A percentile compares a stretch with the other conserved stretches of the same genome.
These are phyloP conservation scores for Leccinum variabile DNA, from an alignment of 1,284 basidiomycete species.

Conservation along the genomic window DNA sequence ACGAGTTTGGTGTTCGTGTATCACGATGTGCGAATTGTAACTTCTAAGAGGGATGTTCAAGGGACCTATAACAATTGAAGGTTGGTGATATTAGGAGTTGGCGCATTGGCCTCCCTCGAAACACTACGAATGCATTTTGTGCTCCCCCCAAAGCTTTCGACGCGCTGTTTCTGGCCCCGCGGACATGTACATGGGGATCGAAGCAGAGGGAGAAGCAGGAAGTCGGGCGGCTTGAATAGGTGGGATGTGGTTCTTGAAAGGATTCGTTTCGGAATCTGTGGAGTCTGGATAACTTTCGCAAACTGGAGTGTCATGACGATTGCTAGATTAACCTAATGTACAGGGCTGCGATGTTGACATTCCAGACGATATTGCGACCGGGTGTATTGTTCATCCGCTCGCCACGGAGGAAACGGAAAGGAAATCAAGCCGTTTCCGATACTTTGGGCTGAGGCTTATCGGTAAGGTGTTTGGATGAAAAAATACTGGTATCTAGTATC, in stretches of 20 bases:
- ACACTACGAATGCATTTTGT: not conserved
- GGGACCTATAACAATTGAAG: too few species aligned
- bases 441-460: constrained; percentile 13
- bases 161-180: constrained; percentile 4
- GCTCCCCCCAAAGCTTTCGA: not conserved
- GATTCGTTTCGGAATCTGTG: not conserved
- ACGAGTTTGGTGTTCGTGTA: too few species aligned
- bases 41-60: not conserved
- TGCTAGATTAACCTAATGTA: not conserved
- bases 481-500: not conserved
- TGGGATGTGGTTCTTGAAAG: not conserved
- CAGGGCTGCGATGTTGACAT: not conserved
- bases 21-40: not conserved
- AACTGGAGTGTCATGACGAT: not conserved
- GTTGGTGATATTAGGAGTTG: not conserved
- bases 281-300: not conserved
- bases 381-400: not conserved
- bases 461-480: not conserved
- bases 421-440: not conserved
- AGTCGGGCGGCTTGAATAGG: not conserved
- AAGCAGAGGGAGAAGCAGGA: not conserved
- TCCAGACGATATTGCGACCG: constrained; percentile 4
- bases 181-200: constrained; percentile 7
- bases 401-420: constrained; percentile 8
- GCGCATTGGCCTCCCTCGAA: not conserved